These are phyloP conservation scores for Beauveria sp. DNA, from an alignment of 2,329 filamentous ascomycete species.

Conservation along the genomic window DNA sequence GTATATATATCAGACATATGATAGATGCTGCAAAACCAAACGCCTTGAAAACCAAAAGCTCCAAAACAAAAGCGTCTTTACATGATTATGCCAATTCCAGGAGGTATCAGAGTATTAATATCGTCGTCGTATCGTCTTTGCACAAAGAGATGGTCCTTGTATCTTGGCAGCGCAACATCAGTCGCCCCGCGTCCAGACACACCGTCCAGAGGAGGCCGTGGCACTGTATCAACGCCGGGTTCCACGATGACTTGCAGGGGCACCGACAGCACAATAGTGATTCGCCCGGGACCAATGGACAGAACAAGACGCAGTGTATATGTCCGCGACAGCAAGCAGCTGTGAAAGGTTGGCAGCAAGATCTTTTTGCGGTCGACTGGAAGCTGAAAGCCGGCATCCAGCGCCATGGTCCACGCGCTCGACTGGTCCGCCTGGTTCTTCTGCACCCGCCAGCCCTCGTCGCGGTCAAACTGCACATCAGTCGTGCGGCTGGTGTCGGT, in stretches of 20 bases:
- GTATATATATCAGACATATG: background rate
- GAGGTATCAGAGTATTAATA: background rate
- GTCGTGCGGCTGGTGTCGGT: background rate
- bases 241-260: background rate
- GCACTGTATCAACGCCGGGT: background rate
- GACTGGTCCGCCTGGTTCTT: background rate
- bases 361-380: background rate
- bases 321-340: constrained; percentile 7
- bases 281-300: background rate
- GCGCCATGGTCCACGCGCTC: background rate
- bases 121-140: background rate
- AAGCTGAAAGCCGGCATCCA: background rate
- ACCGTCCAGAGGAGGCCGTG: background rate
- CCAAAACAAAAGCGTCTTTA: background rate
- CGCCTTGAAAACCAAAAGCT: background rate
- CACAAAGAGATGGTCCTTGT: background rate
- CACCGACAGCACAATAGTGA: background rate
- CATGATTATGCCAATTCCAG: background rate
- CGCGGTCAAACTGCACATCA: background rate
- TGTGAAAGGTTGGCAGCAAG: background rate
- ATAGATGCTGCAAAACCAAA: too few species aligned
- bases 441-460: background rate
- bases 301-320: background rate
- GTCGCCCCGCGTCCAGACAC: background rate
- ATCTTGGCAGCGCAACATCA: background rate